Evolutionary conservation across 2,329 filamentous ascomycete species (phyloP).

Genomic region (Penicillium sumatraense): DNA sequence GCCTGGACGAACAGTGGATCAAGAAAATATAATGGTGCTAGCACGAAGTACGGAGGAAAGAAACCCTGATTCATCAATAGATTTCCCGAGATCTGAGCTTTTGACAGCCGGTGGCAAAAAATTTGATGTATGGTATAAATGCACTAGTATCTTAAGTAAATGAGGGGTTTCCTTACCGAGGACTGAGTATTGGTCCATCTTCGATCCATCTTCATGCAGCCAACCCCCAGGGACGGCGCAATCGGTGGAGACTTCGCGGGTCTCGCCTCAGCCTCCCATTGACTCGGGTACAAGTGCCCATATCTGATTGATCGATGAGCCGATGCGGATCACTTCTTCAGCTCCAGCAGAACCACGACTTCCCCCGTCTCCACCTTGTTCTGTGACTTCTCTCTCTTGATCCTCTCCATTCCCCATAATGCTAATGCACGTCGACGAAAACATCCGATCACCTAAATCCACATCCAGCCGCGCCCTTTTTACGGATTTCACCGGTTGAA

Average conservation of each 20-base stretch:
- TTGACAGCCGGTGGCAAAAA: not conserved
- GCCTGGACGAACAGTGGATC: conserved; percentile 14
- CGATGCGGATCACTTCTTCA: conserved; percentile 6
- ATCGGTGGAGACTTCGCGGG: conserved; percentile 6
- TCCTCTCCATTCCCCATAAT: conserved; percentile 9
- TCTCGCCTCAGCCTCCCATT: conserved; percentile 4
- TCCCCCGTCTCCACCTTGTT: not conserved
- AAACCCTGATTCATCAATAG: not conserved
- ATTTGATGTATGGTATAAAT: not conserved
- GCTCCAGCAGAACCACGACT: conserved; percentile 14
- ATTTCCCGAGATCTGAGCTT: conserved; percentile 2
- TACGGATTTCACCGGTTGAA: conserved; percentile 15
- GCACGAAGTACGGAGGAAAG: too few relatives aligned
- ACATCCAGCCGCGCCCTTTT: conserved; percentile 1
- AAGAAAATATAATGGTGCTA: too few relatives aligned
- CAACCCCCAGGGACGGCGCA: not conserved
- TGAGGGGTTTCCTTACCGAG: not conserved
- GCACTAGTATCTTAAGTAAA: not conserved
- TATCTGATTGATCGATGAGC: conserved; percentile 2
- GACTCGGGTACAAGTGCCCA: not conserved
- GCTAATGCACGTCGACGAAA: conserved; percentile 22
- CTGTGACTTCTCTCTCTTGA: not conserved
- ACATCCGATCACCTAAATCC: not conserved
- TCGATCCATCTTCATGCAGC: conserved; percentile 4
- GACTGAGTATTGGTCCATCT: not conserved